Conservation (phyloP, 176 grass and related monocot species). For the Oryza punctata region DNA sequence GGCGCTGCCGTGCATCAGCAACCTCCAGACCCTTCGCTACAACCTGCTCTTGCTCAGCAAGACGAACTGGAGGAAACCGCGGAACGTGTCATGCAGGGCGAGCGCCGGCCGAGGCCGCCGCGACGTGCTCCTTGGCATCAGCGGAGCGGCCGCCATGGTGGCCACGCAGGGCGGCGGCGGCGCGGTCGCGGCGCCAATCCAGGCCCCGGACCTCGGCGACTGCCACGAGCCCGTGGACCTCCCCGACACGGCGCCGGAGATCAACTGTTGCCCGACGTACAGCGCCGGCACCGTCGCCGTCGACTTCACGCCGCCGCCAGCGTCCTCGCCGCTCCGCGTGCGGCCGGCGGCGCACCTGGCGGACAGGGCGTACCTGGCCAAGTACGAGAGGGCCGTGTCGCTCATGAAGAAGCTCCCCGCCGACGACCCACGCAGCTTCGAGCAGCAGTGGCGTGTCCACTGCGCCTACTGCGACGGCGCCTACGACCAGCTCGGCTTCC, state of each 20-base stretch:
- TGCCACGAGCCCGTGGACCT: slow-evolving; percentile 46
- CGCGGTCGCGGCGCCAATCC: slow-evolving; percentile 55
- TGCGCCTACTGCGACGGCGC: slow-evolving; percentile 62
- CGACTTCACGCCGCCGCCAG: slow-evolving; percentile 57
- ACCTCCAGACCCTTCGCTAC: slow-evolving; percentile 8
- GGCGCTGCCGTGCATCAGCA: neutral
- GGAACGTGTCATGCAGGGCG: slow-evolving; percentile 38
- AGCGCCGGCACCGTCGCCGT: neutral
- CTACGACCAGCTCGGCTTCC: slow-evolving; percentile 64
- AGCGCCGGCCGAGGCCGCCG: slow-evolving; percentile 32
- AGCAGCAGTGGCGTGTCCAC: slow-evolving; percentile 63
- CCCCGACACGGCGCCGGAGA: neutral
- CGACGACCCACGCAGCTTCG: slow-evolving; percentile 74
- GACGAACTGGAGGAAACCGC: neutral
- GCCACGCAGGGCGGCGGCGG: neutral
- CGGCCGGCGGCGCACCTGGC: slow-evolving; percentile 67
- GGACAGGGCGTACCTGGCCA: slow-evolving; percentile 45
- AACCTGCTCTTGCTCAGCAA: neutral
- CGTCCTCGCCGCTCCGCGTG: slow-evolving; percentile 48
- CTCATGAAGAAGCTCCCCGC: slow-evolving; percentile 71
- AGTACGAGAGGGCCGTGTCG: slow-evolving; percentile 59
- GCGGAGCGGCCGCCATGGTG: slow-evolving; percentile 43
- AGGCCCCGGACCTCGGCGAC: slow-evolving; percentile 48
- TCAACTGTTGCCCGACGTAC: slow-evolving; percentile 59
- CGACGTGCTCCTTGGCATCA: slow-evolving; percentile 58